Base-by-base conservation (phyloP, 768 basidiomycete species). In the Pleurotus cornucopiae region DNA sequence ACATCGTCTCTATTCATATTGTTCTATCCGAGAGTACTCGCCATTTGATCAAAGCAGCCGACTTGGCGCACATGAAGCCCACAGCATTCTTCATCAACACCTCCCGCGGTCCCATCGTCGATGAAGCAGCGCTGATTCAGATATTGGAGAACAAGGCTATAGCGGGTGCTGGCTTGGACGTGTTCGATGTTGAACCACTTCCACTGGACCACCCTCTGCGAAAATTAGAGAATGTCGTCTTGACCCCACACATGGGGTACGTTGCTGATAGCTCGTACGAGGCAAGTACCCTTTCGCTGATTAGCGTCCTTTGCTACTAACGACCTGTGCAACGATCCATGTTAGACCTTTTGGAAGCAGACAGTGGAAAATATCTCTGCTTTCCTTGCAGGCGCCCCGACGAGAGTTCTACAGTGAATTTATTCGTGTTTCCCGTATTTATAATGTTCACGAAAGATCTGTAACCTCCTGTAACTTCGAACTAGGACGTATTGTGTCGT, bases 81-180 rank as follows among this genome's bases (percentile, higher is more conserved):
- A 73, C 79, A 2, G 77, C 84, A 0, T 75, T 83, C 62, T 71
- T 88, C 54, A 76, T 88, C 63, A 90, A 88, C 62, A 86, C 86
- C 0, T 82, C 82, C 2, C 68, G 86, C 54, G 87, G 88, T 0
- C 84, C 84, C 2, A 64, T 89, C 16, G 77, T 89, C 4, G 80
- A 88, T 54, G 86, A 87, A 60, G 59, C 49, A 0, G 86, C 79
- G 0, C 63, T 89, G 34, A 57, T 87, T 6, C 66, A 80, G 3
- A 73, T 71, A 2, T 63, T 87, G 57, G 65, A 73, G 55, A 63
- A 75, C 34, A 73, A 72, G 40, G 69, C 58, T 44, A 84, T 88
- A 37, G 75, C 76, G 2, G 86, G 83, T 0, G 85, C 80, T 0
- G 86, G 82, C 0, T 64, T 88, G 53, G 86, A 88, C 65, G 86